Percentiles rank a stretch among this genome's conserved stretches.
Evolutionary conservation across 2,329 filamentous ascomycete species (phyloP).

Genomic region (Ascochyta pisi): DNA sequence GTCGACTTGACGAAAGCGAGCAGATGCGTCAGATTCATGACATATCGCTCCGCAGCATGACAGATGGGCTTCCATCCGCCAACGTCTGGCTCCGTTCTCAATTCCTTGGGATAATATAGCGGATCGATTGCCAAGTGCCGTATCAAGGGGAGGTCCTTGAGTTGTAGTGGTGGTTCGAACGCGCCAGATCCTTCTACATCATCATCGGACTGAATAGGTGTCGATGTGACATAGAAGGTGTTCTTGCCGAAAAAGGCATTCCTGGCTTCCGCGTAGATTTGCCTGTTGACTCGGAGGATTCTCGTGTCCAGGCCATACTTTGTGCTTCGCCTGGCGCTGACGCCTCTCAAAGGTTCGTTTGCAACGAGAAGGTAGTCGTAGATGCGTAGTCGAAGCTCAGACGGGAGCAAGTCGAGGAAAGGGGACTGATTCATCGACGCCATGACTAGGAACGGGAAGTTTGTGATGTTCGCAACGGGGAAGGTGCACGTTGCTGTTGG

Average conservation of each 20-base stretch:
- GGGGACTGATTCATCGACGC: neutral
- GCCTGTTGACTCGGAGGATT: slow-evolving; percentile 49
- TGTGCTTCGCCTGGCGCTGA: slow-evolving; percentile 23
- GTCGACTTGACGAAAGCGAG: slow-evolving; percentile 18
- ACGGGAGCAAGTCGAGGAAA: slow-evolving; percentile 35
- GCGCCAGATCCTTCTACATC: slow-evolving; percentile 20
- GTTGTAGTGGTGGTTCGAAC: slow-evolving; percentile 39
- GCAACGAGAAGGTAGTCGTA: slow-evolving; percentile 40
- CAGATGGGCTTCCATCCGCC: slow-evolving; percentile 26
- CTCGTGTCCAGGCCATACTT: slow-evolving; percentile 43
- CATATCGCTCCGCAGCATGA: slow-evolving; percentile 30
- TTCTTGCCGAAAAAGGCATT: slow-evolving; percentile 53
- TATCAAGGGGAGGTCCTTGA: slow-evolving; percentile 26
- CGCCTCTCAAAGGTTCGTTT: slow-evolving; percentile 28
- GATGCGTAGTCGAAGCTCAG: slow-evolving; percentile 39
- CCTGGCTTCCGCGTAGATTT: slow-evolving; percentile 52
- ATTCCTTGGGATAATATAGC: slow-evolving; percentile 29
- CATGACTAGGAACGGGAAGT: slow-evolving; percentile 7
- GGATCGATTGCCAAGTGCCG: slow-evolving; percentile 39
- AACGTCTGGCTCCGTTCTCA: neutral
- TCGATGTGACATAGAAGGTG: slow-evolving; percentile 41
- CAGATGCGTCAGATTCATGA: slow-evolving; percentile 26
- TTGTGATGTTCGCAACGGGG: neutral
- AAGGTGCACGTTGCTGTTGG: slow-evolving; percentile 8
- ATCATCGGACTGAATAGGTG: slow-evolving; percentile 9